Evolutionary conservation across 169 alveolate species (phyloP), one percentile per base, ranked within the genome.

Genomic region (Plasmodium chabaudi): DNA sequence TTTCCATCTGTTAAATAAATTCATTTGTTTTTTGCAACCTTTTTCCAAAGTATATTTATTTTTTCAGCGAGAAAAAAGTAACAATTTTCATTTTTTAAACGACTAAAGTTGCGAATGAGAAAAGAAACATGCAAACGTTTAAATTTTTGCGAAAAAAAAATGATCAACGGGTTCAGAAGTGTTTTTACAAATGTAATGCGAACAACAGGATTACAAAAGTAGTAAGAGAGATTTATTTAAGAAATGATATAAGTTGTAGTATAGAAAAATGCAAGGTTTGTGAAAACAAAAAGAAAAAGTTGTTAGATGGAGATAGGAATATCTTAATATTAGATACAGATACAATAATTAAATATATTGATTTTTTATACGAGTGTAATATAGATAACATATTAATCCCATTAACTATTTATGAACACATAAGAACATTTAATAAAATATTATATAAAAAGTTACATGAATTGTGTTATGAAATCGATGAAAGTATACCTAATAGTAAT

Each of bases 191-290:
- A 59, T 34, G 61, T 17, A 65, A 46, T 17, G 71, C 84, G 3
- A 82, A 82, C 34, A 13, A 68, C 13, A 70, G 84, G 44, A 82
- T 82, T 19, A 82, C 59, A 46, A 82, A 65, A 67, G 56, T 82
- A 56, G 59, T 82, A 46, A 82, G 90, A 71, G 90, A 82, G 60
- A 57, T 68, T 23, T 82, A 82, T 61, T 71, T 82, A 51, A 68
- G 90, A 17, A 82, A 82, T 25, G 90, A 82, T 27, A 67, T 82
- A 82, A 82, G 84, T 25, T 82, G 90, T 39, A 82, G 90, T 23
- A 70, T 82, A 55, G 90, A 82, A 60, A 68, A 59, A 82, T 82
- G 90, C 27, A 82, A 82, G 15, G 10, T 82, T 19, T 82, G 90
- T 59, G 90, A 82, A 65, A 82, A 82, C 42, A 82, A 82, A 42